phyloP scores from a whole-genome alignment of 2,329 filamentous ascomycete genomes.

The Colletotrichum aenigma region DNA sequence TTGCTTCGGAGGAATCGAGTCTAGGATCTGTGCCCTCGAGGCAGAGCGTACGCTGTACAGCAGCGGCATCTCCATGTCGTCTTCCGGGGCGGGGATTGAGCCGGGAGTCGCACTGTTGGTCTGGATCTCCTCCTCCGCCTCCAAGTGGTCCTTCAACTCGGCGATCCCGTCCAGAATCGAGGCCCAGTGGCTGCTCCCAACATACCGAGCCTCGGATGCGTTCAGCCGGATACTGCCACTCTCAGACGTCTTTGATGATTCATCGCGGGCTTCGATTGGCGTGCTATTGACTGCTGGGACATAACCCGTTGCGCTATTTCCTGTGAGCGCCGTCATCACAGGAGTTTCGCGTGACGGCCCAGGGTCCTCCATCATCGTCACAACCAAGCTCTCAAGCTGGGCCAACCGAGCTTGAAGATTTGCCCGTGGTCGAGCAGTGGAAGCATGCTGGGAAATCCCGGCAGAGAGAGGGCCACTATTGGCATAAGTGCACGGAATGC shows the following conservation, averaged over 20 bases:
- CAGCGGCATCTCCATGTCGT: constrained; percentile 25
- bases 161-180: constrained; percentile 43
- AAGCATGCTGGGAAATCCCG: not conserved
- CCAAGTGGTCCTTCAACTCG: constrained; percentile 40
- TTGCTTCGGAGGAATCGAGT: constrained; percentile 33
- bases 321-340: not conserved
- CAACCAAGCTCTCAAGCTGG: constrained; percentile 33
- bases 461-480: not conserved
- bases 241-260: constrained; percentile 24
- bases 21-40: constrained; percentile 34
- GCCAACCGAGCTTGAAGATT: constrained; percentile 25
- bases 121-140: constrained; percentile 27
- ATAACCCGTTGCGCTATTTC: not conserved
- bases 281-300: not conserved
- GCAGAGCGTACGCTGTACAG: constrained; percentile 33
- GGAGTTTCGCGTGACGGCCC: not conserved
- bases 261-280: not conserved
- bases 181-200: constrained; percentile 41
- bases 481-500: constrained; percentile 27
- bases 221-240: constrained; percentile 32
- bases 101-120: not conserved
- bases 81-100: not conserved
- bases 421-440: not conserved
- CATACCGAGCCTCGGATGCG: constrained; percentile 32
- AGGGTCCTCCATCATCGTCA: constrained; percentile 26